Base-by-base conservation (phyloP, 2,329 filamentous ascomycete genomes). In the Alternaria hordeiaustralica region DNA sequence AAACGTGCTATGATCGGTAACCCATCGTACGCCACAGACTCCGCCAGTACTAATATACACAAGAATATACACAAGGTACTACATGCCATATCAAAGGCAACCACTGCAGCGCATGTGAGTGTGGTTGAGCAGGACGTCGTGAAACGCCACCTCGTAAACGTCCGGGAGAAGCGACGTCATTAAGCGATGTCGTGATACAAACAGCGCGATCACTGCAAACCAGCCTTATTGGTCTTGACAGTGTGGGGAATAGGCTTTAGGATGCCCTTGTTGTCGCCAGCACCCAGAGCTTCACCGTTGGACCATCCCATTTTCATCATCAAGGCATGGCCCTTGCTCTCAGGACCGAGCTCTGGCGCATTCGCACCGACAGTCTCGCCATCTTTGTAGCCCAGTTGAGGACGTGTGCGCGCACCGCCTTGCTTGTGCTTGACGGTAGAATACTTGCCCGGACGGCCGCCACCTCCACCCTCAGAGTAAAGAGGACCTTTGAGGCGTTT, bases 231-330 rank as follows among this genome's bases (percentile, higher is more conserved):
- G 41, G 89, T 92, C 82, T 97, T 97, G 71, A 99, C 91, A 25
- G 96, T 88, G 68, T 97, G 94, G 25, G 89, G 86, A 23, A 99
- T 91, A 0, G 95, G 95, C 65, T 93, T 88, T 67, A 97, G 81
- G 56, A 97, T 96, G 30, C 96, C 96, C 79, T 96, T 92, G 78
- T 96, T 97, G 67, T 96, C 89, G 1, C 84, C 77, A 11, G 92
- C 88, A 56, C 96, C 96, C 1, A 99, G 85, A 2, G 92, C 92
- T 75, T 90, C 97, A 6, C 96, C 96, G 56, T 86, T 90, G 65
- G 88, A 92, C 94, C 96, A 99, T 4, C 96, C 96, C 96, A 98
- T 98, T 82, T 96, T 98, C 82, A 97, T 93, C 67, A 99, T 82
- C 89, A 99, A 92, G 4, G 89, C 88, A 55, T 93, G 88, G 11